Base-by-base conservation (phyloP, 2,329 filamentous ascomycete genomes). In the Cladophialophora bantiana region DNA sequence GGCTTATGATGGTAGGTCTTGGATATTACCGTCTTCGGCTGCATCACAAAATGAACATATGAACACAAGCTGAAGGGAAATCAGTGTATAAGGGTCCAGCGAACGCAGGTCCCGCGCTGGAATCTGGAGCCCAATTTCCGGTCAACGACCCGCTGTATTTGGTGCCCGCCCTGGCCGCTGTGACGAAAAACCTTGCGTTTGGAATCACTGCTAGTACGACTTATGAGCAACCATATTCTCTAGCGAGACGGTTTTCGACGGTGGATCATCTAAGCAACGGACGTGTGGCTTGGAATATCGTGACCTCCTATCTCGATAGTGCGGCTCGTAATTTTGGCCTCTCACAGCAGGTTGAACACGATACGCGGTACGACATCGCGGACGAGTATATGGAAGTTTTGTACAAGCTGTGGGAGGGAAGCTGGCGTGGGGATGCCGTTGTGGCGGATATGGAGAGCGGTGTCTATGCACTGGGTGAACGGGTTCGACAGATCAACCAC, bases 221-320 rank as follows among this genome's bases (percentile, higher is more conserved):
- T 0, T 91, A 91, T 68, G 89, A 91, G 74, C 84, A 88, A 73
- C 89, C 89, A 0, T 91, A 90, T 72, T 85, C 89, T 70, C 78
- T 91, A 13, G 89, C 89, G 0, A 78, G 89, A 18, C 78, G 88
- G n/a, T 77, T 91, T 10, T 87, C 85, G 3, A 91, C 89, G 0
- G 80, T 90, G 0, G 89, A 91, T 72, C 89, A 91, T 74, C 77
- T 91, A 9, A 87, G 87, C 0, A 86, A 85, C 56, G 88, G 88
- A n/a, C 81, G 89, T 4, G 73, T 80, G 5, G 79, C 75, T 0
- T 84, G 83, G 83, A 85, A 85, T 59, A 82, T 84, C 40, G 83
- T 85, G 0, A 85, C 83, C 0, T 79, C 77, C 9, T 84, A 83
- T 65, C 73, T 83, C 1, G 80, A 83, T 42, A 80, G 78, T 10